Percentiles rank a stretch among this genome's conserved stretches.
phyloP scores from a whole-genome alignment of 331 rosid species.

The Quercus tomentella region DNA sequence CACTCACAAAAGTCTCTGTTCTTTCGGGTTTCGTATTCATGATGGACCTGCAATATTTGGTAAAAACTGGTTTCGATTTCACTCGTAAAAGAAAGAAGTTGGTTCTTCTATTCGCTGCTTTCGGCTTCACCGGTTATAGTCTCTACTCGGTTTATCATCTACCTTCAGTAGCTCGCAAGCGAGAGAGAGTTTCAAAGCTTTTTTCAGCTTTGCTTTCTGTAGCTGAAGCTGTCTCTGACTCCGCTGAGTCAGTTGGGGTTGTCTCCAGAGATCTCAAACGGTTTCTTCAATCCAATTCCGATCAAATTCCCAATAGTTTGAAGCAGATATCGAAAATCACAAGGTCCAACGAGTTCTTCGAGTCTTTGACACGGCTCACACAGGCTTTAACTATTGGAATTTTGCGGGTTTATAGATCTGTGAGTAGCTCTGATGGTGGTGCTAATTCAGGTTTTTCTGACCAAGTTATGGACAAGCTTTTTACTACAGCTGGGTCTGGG shows the following conservation, averaged over 20 bases:
- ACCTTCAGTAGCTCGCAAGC: constrained; percentile 51
- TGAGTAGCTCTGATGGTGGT: not conserved
- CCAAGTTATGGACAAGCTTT: constrained; percentile 43
- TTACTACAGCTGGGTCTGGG: constrained; percentile 60
- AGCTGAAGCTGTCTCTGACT: constrained; percentile 56
- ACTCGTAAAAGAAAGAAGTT: constrained; percentile 52
- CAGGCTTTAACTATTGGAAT: constrained; percentile 56
- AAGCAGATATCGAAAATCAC: constrained; percentile 68
- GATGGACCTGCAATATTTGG: constrained; percentile 42
- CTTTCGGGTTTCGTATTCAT: not conserved
- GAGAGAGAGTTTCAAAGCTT: constrained; percentile 51
- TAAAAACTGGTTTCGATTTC: constrained; percentile 35
- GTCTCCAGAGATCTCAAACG: constrained; percentile 60
- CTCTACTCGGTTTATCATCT: constrained; percentile 46
- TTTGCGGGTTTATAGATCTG: constrained; percentile 42
- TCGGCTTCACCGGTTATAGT: constrained; percentile 55
- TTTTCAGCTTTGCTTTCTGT: constrained; percentile 47
- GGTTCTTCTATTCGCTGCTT: constrained; percentile 40
- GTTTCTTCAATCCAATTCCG: constrained; percentile 69
- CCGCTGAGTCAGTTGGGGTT: constrained; percentile 57
- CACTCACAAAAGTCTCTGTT: not conserved
- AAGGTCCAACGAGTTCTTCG: constrained; percentile 50
- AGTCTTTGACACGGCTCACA: constrained; percentile 46
- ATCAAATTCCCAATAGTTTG: constrained; percentile 61
- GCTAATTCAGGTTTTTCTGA: constrained; percentile 24